Percentiles rank a stretch among this genome's conserved stretches.
Conservation (phyloP, 2,329 filamentous ascomycete species). For the Aureobasidium lini region DNA sequence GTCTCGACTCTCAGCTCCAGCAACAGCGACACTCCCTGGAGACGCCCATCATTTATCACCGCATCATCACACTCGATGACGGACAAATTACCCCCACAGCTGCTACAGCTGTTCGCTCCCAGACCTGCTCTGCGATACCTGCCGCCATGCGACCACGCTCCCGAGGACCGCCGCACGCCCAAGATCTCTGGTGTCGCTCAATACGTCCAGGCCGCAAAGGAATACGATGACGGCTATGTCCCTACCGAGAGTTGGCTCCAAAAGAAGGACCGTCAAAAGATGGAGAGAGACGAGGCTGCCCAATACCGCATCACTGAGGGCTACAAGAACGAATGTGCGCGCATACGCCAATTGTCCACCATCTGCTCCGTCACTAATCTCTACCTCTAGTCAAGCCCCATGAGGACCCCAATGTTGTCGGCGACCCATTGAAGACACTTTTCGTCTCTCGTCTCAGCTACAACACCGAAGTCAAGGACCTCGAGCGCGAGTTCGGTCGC, state of each 20-base stretch:
- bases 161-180: slow-evolving; percentile 72
- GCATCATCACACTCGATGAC: slow-evolving; percentile 58
- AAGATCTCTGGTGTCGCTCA: slow-evolving; percentile 65
- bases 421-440: slow-evolving; percentile 90
- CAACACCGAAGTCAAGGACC: slow-evolving; percentile 77
- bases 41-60: not conserved
- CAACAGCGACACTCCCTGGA: not conserved
- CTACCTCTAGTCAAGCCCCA: slow-evolving; percentile 60
- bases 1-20: not conserved
- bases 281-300: slow-evolving; percentile 66
- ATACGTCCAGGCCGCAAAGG: slow-evolving; percentile 64
- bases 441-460: slow-evolving; percentile 89
- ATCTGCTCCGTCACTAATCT: not conserved
- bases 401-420: slow-evolving; percentile 80
- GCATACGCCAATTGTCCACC: not conserved
- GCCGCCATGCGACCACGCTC: slow-evolving; percentile 71
- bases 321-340: slow-evolving; percentile 39
- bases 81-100: slow-evolving; percentile 77
- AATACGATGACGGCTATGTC: slow-evolving; percentile 65
- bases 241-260: slow-evolving; percentile 93
- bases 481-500: slow-evolving; percentile 87
- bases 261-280: slow-evolving; percentile 71
- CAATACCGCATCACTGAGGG: slow-evolving; percentile 58
- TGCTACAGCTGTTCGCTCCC: slow-evolving; percentile 90
- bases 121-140: slow-evolving; percentile 88